Base-by-base conservation (phyloP, 805 yeast species). In the Lipomyces oligophaga region DNA sequence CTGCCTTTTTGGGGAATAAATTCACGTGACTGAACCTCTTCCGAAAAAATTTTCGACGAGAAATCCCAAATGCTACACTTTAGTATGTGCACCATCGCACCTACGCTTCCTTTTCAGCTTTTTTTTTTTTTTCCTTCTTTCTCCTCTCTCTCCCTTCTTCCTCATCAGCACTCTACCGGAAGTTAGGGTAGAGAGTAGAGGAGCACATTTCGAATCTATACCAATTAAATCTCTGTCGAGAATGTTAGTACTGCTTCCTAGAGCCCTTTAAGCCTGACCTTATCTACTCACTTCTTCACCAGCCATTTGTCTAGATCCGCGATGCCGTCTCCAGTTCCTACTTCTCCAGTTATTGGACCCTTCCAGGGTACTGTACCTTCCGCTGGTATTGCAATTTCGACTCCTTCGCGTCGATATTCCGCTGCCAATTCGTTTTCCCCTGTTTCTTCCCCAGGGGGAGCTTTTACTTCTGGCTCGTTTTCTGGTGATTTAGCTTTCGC, bases 341-440 rank as follows among this genome's bases (percentile, higher is more conserved):
- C 49, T 25, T 49, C 54, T 25, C 54, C 54, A 27, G 47, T 35
- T n/a, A 26, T 45, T 20, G 32, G 28, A 34, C 34, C 50, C n/a
- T 40, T 24, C 32, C 47, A 37, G 41, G 35, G 44, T 13, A 44
- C 47, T 19, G 28, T 44, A 26, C 41, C 36, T 26, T 34, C 42
- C 35, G 33, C 35, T 24, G 52, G 43, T 3, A 40, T 47, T 15
- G 8, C 49, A 10, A 45, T 45, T 41, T 21, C 49, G 3, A 25
- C 50, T 8, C 41, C 50, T 2, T 21, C 42, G 13, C 51, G 55
- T 35, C 20, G 55, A 27, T 40, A 38, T 43, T 50, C 55, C 10
- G 24, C 35, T 26, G 43, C 52, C 4, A 27, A 38, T 15, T 43
- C 33, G 18, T 40, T 51, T 10, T 31, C 49, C 10, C 25, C 41